Conservation (phyloP, 495 filamentous ascomycete genomes). For the Aspergillus avenaceus region DNA sequence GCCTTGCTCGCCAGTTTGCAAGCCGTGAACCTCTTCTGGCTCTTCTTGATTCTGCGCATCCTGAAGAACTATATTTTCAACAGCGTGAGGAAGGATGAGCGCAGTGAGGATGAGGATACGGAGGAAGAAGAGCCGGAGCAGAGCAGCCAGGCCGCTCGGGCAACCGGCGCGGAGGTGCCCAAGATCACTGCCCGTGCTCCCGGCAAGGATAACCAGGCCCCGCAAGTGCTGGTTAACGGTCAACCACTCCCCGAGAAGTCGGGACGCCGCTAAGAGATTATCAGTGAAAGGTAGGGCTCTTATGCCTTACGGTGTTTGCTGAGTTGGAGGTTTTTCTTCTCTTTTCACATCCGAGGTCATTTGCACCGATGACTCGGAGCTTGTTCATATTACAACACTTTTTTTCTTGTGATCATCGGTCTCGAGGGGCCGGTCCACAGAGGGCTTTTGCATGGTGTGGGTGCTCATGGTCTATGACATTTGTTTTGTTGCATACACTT, state of each 20-base stretch:
- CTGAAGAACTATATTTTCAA: conserved; percentile 54
- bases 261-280: background rate
- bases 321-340: background rate
- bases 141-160: conserved; percentile 22
- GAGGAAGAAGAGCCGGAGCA: conserved; percentile 36
- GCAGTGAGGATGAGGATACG: conserved; percentile 59
- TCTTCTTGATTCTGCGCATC: conserved; percentile 76
- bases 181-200: conserved; percentile 15
- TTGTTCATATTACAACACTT: conserved; percentile 5
- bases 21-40: conserved; percentile 82
- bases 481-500: conserved; percentile 6
- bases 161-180: conserved; percentile 26
- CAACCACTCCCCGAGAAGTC: conserved; percentile 25
- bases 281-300: background rate
- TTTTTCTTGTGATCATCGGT: background rate
- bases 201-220: conserved; percentile 34
- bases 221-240: conserved; percentile 37
- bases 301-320: background rate
- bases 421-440: background rate
- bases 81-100: conserved; percentile 47
- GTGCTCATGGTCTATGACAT: conserved; percentile 14
- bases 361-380: background rate
- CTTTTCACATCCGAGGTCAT: background rate
- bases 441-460: conserved; percentile 1
- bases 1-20: conserved; percentile 68